Conservation (phyloP, 352 stramenopile genomes). For the Phytophthora boehmeriae region DNA sequence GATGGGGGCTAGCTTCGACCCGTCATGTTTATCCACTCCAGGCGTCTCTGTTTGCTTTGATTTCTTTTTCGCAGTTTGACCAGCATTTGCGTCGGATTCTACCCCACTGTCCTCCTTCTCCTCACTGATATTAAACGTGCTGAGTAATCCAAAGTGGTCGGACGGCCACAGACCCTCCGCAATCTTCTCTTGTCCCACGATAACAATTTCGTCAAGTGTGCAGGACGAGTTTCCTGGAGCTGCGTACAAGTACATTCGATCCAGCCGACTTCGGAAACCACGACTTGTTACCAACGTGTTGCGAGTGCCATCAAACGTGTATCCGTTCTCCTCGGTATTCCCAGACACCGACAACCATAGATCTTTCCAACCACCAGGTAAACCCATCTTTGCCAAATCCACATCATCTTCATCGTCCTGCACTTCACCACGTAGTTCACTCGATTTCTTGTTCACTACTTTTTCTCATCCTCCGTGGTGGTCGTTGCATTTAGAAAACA, state of each 20-base stretch:
- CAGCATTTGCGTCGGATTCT: background rate
- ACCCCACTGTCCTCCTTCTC: slow-evolving; percentile 7
- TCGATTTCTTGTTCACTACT: slow-evolving; percentile 26
- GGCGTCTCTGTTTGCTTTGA: slow-evolving; percentile 4
- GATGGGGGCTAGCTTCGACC: slow-evolving; percentile 20
- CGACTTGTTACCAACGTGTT: slow-evolving; percentile 68
- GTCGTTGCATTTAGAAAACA: slow-evolving; percentile 47
- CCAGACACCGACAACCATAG: slow-evolving; percentile 68
- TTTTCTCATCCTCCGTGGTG: slow-evolving; percentile 51
- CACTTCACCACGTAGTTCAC: slow-evolving; percentile 17
- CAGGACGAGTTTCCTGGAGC: slow-evolving; percentile 12
- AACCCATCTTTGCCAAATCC: slow-evolving; percentile 45
- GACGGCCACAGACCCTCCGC: slow-evolving; percentile 72
- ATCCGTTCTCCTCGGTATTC: slow-evolving; percentile 79
- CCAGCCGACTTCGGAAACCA: slow-evolving; percentile 71
- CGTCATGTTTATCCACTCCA: background rate
- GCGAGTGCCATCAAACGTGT: slow-evolving; percentile 69
- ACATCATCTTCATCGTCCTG: slow-evolving; percentile 12
- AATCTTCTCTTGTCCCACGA: slow-evolving; percentile 74
- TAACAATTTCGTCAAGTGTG: slow-evolving; percentile 50
- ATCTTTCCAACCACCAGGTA: slow-evolving; percentile 68
- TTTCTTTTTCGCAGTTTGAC: slow-evolving; percentile 19
- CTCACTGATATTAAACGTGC: slow-evolving; percentile 44
- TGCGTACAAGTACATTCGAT: slow-evolving; percentile 78
- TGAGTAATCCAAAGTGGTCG: slow-evolving; percentile 76